These are phyloP conservation scores for Chloropicon primus DNA, from an alignment of 139 green algal genomes.

Conservation along the genomic window DNA sequence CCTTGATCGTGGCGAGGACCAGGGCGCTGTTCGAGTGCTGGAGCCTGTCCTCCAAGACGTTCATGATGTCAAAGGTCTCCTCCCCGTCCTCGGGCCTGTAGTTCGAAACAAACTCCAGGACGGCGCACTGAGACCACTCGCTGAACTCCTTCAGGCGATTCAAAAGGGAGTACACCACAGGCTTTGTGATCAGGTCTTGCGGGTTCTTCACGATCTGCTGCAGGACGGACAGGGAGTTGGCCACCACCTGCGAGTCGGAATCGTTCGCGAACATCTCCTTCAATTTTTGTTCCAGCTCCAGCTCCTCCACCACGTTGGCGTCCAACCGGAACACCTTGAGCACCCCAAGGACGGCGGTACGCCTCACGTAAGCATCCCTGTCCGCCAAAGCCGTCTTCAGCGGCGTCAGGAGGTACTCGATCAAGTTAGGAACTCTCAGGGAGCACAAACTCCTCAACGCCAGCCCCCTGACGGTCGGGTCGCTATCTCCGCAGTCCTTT, in stretches of 20 bases:
- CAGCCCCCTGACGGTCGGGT: constrained; percentile 84
- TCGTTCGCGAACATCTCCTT: constrained; percentile 48
- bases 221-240: constrained; percentile 61
- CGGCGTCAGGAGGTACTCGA: constrained; percentile 77
- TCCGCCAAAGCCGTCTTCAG: background rate
- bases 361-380: constrained; percentile 67
- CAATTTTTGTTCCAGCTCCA: constrained; percentile 49
- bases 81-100: constrained; percentile 21
- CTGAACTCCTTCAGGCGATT: constrained; percentile 88
- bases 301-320: constrained; percentile 20
- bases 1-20: constrained; percentile 71
- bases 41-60: constrained; percentile 86
- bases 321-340: constrained; percentile 61
- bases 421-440: constrained; percentile 76
- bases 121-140: constrained; percentile 86
- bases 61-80: constrained; percentile 91
- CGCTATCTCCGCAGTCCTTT: constrained; percentile 69
- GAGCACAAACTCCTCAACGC: constrained; percentile 80
- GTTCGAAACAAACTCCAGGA: constrained; percentile 60
- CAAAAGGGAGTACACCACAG: constrained; percentile 70
- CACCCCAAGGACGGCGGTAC: constrained; percentile 80
- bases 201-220: constrained; percentile 17
- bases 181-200: constrained; percentile 30
- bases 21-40: constrained; percentile 74
- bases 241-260: constrained; percentile 67